phyloP scores from a whole-genome alignment of 768 basidiomycete genomes.

The Suillus subaureus region DNA sequence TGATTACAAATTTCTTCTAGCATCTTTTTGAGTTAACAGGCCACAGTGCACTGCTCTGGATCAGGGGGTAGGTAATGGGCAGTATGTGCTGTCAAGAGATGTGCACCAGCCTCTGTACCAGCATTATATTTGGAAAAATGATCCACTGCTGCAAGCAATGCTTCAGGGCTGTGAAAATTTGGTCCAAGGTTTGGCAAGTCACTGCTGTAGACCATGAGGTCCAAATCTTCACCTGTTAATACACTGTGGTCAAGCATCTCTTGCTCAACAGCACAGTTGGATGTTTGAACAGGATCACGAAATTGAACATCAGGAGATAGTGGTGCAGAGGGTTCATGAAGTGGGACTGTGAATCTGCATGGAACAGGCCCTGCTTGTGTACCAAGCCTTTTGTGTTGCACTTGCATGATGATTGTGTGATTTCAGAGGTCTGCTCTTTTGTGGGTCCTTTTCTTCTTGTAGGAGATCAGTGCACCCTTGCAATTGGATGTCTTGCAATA shows the following conservation, averaged over 20 bases:
- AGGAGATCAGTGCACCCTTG: too few relatives aligned
- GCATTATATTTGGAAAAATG: constrained; percentile 5
- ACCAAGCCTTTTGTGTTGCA: too few relatives aligned
- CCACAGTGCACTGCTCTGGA: not conserved
- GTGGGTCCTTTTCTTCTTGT: too few relatives aligned
- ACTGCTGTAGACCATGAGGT: constrained; percentile 3
- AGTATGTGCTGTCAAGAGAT: not conserved
- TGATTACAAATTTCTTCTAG: too few relatives aligned
- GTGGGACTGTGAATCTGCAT: too few relatives aligned
- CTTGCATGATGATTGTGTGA: too few relatives aligned
- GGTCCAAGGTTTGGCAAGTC: constrained; percentile 11
- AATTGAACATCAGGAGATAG: not conserved
- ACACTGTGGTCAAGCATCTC: constrained; percentile 13
- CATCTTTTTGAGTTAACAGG: too few relatives aligned
- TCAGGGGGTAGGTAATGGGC: constrained; percentile 6
- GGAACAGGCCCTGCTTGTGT: too few relatives aligned
- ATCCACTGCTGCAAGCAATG: constrained; percentile 4
- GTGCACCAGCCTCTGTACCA: not conserved
- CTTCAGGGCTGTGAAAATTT: constrained; percentile 12
- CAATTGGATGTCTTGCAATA: too few relatives aligned
- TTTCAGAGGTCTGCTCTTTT: too few relatives aligned
- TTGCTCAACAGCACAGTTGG: not conserved
- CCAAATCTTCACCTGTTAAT: constrained; percentile 6
- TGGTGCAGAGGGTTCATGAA: too few relatives aligned
- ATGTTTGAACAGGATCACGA: not conserved